Conservation (phyloP, 2,329 filamentous ascomycete species). For the Epichloe aotearoae region DNA sequence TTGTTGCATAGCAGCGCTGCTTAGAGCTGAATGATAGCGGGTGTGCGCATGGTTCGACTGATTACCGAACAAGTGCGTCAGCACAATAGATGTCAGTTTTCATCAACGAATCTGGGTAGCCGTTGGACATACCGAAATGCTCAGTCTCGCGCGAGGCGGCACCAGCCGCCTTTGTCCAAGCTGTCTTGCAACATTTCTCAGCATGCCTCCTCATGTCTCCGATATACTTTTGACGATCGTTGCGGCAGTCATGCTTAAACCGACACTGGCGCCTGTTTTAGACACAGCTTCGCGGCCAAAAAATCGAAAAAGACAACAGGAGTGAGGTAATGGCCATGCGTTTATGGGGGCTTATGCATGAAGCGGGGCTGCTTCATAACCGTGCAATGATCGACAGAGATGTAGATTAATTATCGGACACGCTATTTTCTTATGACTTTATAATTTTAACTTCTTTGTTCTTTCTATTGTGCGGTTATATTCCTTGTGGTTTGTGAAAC, state of each 20-base stretch:
- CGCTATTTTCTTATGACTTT: neutral
- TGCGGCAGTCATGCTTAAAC: neutral
- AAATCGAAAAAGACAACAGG: neutral
- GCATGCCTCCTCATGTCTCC: conserved; percentile 24
- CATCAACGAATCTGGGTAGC: neutral
- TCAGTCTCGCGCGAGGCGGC: conserved; percentile 11
- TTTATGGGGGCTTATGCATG: conserved; percentile 1
- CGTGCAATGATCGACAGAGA: neutral
- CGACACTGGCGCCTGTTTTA: neutral
- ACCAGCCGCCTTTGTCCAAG: conserved; percentile 17
- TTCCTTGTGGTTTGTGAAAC: neutral
- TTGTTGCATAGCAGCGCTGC: neutral
- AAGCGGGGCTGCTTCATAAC: conserved; percentile 1
- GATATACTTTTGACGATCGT: conserved; percentile 1
- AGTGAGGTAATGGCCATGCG: neutral
- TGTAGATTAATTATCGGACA: neutral
- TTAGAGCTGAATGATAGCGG: neutral
- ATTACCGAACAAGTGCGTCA: neutral
- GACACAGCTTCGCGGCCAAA: neutral
- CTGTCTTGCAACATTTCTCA: conserved; percentile 20
- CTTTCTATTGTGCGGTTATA: neutral
- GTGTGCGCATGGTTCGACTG: neutral
- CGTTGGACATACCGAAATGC: neutral
- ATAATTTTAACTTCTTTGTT: neutral
- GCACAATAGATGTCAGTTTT: neutral